Evolutionary conservation across 371 early-diverging fungal genomes (phyloP).

Genomic region (Rhizopus delemar): DNA sequence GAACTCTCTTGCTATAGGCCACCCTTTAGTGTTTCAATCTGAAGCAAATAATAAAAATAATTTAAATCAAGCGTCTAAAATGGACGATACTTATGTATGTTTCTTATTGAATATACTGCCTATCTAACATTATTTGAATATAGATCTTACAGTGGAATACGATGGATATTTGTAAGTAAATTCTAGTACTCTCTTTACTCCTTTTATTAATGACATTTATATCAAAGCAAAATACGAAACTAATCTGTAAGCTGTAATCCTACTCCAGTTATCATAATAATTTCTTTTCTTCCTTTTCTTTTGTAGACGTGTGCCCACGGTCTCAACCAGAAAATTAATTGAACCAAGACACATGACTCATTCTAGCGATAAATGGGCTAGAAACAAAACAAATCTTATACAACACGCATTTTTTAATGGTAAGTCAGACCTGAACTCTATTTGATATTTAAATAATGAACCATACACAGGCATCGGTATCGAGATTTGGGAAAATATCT

Average conservation of each 20-base stretch:
- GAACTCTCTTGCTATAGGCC: slow-evolving; percentile 31
- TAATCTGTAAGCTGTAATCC: background rate
- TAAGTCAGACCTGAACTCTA: background rate
- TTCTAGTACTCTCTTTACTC: background rate
- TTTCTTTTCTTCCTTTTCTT: background rate
- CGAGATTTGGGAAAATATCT: slow-evolving; percentile 36
- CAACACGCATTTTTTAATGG: slow-evolving; percentile 37
- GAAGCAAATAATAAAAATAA: background rate
- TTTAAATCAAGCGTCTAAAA: slow-evolving; percentile 5
- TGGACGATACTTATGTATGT: slow-evolving; percentile 9
- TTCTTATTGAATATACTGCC: background rate
- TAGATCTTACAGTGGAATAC: slow-evolving; percentile 30
- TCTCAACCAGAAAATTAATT: slow-evolving; percentile 23
- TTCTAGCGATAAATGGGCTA: slow-evolving; percentile 28
- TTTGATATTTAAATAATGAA: background rate
- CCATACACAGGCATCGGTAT: slow-evolving; percentile 24
- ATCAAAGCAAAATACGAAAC: slow-evolving; percentile 25
- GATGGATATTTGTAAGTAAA: slow-evolving; percentile 15
- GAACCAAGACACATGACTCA: slow-evolving; percentile 32
- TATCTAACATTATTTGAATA: background rate
- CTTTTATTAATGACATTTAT: background rate
- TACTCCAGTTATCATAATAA: background rate
- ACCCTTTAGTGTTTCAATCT: slow-evolving; percentile 27
- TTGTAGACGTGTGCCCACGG: slow-evolving; percentile 27
- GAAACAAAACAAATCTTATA: slow-evolving; percentile 31